phyloP scores from a whole-genome alignment of 2,329 filamentous ascomycete species.

The Ophiocordyceps australis region DNA sequence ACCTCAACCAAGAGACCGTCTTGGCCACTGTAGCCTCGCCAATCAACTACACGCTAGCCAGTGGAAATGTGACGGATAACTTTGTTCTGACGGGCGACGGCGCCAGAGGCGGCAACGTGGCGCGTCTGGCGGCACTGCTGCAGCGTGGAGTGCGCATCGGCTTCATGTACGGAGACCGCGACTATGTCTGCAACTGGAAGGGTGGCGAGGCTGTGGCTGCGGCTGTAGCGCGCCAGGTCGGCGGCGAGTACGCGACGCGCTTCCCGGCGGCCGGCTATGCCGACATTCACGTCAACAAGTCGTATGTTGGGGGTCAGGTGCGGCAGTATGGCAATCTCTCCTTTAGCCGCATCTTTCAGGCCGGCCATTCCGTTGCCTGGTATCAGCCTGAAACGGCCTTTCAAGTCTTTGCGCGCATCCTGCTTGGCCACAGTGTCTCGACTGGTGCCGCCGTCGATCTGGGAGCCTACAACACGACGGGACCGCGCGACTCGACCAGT shows the following conservation, averaged over 20 bases:
- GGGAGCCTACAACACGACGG: conserved; percentile 34
- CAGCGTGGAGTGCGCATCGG: conserved; percentile 48
- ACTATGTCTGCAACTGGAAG: conserved; percentile 48
- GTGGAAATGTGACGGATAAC: conserved; percentile 22
- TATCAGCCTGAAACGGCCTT: conserved; percentile 43
- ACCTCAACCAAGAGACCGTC: conserved; percentile 41
- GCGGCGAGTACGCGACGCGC: conserved; percentile 23
- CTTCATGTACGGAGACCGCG: conserved; percentile 49
- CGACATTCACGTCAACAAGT: conserved; percentile 48
- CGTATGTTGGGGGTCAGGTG: conserved; percentile 53
- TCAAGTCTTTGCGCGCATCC: conserved; percentile 40
- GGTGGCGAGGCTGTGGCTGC: conserved; percentile 62
- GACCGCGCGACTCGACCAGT: conserved; percentile 36
- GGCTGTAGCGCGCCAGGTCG: conserved; percentile 31
- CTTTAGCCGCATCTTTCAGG: conserved; percentile 48
- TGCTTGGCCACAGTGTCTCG: conserved; percentile 34
- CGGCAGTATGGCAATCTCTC: conserved; percentile 61
- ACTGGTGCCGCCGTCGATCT: conserved; percentile 34
- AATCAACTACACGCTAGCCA: conserved; percentile 37
- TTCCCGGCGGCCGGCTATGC: conserved; percentile 56
- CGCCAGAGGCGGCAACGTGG: conserved; percentile 41
- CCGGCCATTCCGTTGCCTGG: conserved; percentile 43
- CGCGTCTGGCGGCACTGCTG: conserved; percentile 40
- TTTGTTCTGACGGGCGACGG: conserved; percentile 39
- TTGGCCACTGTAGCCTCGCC: conserved; percentile 43